These are phyloP conservation scores for Heliamphora pulchella DNA, from an alignment of 179 eudicot genomes.

Conservation along the genomic window DNA sequence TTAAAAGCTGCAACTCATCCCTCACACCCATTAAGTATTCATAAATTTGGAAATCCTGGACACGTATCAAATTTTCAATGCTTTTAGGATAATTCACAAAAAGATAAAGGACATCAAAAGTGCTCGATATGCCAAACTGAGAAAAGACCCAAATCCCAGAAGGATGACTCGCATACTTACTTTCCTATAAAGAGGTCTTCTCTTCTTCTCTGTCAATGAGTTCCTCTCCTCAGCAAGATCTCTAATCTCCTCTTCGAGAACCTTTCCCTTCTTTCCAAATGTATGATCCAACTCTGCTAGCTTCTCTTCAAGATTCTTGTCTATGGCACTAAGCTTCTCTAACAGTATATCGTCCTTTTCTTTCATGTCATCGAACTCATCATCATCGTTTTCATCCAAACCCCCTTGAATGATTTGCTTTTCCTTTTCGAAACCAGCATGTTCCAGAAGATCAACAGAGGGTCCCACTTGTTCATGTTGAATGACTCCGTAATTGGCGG, in stretches of 20 bases:
- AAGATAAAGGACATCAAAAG: neutral
- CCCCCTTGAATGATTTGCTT: conserved; percentile 29
- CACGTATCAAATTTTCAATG: neutral
- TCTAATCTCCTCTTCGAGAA: conserved; percentile 82
- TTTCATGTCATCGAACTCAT: conserved; percentile 79
- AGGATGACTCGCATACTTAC: conserved; percentile 38
- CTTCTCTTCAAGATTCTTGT: conserved; percentile 66
- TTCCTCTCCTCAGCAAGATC: conserved; percentile 94
- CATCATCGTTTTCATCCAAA: conserved; percentile 38
- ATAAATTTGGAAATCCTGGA: neutral
- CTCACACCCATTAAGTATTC: neutral
- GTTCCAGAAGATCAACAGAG: conserved; percentile 32
- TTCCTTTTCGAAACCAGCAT: conserved; percentile 39
- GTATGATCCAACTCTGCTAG: conserved; percentile 72
- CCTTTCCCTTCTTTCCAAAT: conserved; percentile 85
- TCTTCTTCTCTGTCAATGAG: conserved; percentile 68
- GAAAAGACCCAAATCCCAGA: neutral
- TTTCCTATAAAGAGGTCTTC: conserved; percentile 69
- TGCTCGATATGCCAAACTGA: neutral
- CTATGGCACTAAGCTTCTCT: conserved; percentile 66
- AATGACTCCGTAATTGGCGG: conserved; percentile 65
- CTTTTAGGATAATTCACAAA: too few relatives aligned
- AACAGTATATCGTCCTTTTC: conserved; percentile 75
- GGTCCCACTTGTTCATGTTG: conserved; percentile 41
- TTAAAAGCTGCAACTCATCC: conserved; percentile 6